Evolutionary conservation across 352 stramenopile genomes (phyloP), one percentile per base, ranked within the genome.

Genomic region (Globisporangium cystogenes): DNA sequence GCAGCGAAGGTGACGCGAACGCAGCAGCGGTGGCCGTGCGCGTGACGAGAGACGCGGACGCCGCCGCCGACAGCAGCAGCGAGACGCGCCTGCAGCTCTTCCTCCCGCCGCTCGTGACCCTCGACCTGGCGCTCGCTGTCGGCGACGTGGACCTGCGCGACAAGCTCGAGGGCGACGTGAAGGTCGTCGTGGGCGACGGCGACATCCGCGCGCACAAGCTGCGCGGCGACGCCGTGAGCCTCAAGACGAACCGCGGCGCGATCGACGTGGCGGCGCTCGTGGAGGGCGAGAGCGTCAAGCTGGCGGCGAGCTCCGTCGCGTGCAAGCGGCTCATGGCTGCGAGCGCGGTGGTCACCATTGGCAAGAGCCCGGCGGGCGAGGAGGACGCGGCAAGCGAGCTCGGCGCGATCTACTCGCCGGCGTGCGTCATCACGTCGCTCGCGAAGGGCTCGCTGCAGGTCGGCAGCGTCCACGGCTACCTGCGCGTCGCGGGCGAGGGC

Each of bases 151-250:
- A 18, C 4, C 20, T 93, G 12, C 53, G 57, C 8, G 74, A 88
- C 55, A 90, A 90, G 53, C 57, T 93, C 3, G 82, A 93, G 57
- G 82, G 79, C 26, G 65, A 93, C 52, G 74, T 88, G 8, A 79
- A 75, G 48, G 59, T 93, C n/a, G 56, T 72, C 5, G 35, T 89
- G 1, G 70, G 74, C 21, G 60, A 68, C n/a, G 82, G 82, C 15
- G 62, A 88, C 42, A 75, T 93, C 20, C 11, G 23, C 11, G 64
- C 78, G 15, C 57, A 86, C 66, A 93, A 93, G 57, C 52, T 87
- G 27, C 77, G 82, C 14, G 82, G 82, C 20, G 63, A 64, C 35
- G 59, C 61, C 8, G 65, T 93, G 27, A 73, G 57, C 18, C 53
- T 93, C 10, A 86, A 83, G 64, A 85, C 79, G 15, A 90, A 88